Base-by-base conservation (phyloP, 306 rosid species). In the Pyrus betulifolia region DNA sequence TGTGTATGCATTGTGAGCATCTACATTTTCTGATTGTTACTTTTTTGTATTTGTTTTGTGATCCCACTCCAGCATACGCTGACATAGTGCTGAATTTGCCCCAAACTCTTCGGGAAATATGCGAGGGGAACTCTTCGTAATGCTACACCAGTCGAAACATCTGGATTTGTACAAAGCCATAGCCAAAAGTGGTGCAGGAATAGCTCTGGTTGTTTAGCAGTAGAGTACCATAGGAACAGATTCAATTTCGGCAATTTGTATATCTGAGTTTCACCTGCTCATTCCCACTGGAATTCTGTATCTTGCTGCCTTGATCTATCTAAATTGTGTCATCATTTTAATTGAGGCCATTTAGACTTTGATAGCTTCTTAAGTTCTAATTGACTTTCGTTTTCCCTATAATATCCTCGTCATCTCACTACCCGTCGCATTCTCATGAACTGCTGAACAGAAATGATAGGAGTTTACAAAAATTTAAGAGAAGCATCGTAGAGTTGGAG, bases 11-110 rank as follows among this genome's bases (percentile, higher is more conserved):
- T 69, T 45, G 19, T 31, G 27, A 73, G 73, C 74, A 28, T 69
- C 79, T 76, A 4, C 4, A 33, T 70, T 62, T 76, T 75, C 42
- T 19, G 9, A 35, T 30, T 30, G 21, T 60, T 22, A 72, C 21
- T 25, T 55, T 25, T 25, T 15, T 49, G 2, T 55, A 31, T 15
- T 51, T 74, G 68, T 66, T 84, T 55, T 69, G 40, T 28, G 60
- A 38, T 58, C 11, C 57, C 58, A 23, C 82, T 72, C 33, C 96
- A 95, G 98, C 97, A 40, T 95, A 89, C 52, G 97, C 98, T 9
- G 97, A 95, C 88, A 88, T 95, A 54, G 96, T 95, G 69, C 83
- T 95, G 81, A 95, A 92, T 80, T 82, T 95, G 82, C 96, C 92
- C 0, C 86, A 76, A 61, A 96, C 95, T 52, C 85, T 90, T 76